A percentile compares a stretch with the other conserved stretches of the same genome.
These are phyloP conservation scores for Gossypium aridum DNA, from an alignment of 441 rosid genomes.

Conservation along the genomic window DNA sequence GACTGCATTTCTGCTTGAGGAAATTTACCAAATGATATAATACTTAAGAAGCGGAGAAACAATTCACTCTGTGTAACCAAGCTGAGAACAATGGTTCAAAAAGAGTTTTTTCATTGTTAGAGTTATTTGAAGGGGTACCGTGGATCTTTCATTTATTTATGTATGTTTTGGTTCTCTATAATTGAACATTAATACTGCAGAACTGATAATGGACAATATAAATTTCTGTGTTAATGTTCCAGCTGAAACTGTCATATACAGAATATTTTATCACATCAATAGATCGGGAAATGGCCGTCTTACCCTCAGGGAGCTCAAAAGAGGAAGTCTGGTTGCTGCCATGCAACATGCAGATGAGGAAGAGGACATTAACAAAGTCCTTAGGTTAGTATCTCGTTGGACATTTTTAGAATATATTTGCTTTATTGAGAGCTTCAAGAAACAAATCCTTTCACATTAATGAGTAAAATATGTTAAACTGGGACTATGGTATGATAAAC, in stretches of 20 bases:
- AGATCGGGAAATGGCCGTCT: slow-evolving; percentile 58
- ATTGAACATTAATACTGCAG: background rate
- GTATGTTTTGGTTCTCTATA: background rate
- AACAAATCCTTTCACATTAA: background rate
- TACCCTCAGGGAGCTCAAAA: slow-evolving; percentile 65
- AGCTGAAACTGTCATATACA: slow-evolving; percentile 76
- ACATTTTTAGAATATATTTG: background rate
- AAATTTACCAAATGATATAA: background rate
- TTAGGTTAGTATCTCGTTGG: slow-evolving; percentile 37
- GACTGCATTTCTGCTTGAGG: background rate
- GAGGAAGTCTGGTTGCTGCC: slow-evolving; percentile 51
- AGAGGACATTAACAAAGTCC: slow-evolving; percentile 59
- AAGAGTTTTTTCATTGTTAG: background rate
- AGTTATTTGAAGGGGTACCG: background rate
- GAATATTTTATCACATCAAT: slow-evolving; percentile 63
- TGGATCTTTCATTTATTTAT: background rate
- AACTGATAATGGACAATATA: slow-evolving; percentile 16
- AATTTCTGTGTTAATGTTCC: slow-evolving; percentile 21
- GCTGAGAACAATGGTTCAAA: background rate
- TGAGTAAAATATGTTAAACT: background rate
- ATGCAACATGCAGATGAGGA: slow-evolving; percentile 62
- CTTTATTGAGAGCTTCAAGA: background rate
- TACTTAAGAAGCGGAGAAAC: background rate
- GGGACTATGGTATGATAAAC: background rate
- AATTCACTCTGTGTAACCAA: background rate